Evolutionary conservation across 2,329 filamentous ascomycete genomes (phyloP), one percentile per base, ranked within the genome.

Genomic region (Domatiomyces catenatus): DNA sequence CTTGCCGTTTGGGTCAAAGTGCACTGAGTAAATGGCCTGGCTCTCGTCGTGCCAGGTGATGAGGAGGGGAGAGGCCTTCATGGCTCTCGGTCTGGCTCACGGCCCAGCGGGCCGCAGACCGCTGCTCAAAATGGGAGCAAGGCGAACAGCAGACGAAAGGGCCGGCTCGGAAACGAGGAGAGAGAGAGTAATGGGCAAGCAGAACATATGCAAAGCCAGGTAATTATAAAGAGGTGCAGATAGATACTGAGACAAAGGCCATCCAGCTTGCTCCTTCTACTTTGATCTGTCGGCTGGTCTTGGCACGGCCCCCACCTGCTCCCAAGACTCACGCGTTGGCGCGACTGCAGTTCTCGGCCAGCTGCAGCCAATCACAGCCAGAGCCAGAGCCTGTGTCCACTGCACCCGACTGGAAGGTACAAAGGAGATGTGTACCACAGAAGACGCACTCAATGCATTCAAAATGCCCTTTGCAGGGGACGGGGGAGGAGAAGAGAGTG

Each of bases 11-110:
- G 86, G 86, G 66, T 98, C 90, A 66, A 96, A 98, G 68, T 96
- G 90, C 60, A 88, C 87, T 44, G 90, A 95, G 72, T 96, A 98
- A 66, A 98, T 89, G 52, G 92, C 92, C 61, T 86, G 81, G 71
- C 93, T 94, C 65, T 94, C 86, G 68, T 95, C 86, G 70, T 98
- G 93, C 92, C 92, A 98, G 74, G 93, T 87, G 71, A 98, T 90
- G 65, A 96, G 90, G 60, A 98, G 77, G 61, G 92, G 90, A 64
- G 87, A 83, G 65, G 88, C 89, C 78, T 94, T 96, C 92, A 98
- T 98, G 66, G 68, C 57, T 2, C 32, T 39, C 57, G 12, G 10
- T 39, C 12, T 39, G 10, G 32, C 32, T 39, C 32, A 39, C 32
- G 32, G 32, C 32, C 32, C 32, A 39, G 32, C 32, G 32, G 32